A percentile compares a stretch with the other conserved stretches of the same genome.
These are phyloP conservation scores for Globisporangium orthogonon DNA, from an alignment of 352 stramenopile genomes.

Conservation along the genomic window DNA sequence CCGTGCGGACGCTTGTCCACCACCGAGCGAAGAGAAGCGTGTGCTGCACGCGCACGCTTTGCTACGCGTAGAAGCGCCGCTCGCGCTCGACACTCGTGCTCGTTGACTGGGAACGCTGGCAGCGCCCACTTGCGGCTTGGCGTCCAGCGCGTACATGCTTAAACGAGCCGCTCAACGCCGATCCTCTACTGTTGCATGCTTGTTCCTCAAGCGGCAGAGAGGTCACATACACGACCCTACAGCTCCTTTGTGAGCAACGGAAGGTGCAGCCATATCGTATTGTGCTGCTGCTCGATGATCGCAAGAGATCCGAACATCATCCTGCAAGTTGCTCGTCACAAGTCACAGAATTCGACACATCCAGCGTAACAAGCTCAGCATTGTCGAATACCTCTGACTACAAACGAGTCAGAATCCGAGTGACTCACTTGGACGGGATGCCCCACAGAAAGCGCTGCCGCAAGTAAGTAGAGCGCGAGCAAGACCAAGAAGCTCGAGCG, in stretches of 20 bases:
- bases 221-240: no score
- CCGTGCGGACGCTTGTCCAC: no score
- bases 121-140: not conserved
- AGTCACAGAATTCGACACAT: not conserved
- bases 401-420: not conserved
- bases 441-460: not conserved
- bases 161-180: not conserved
- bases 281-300: not conserved
- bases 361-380: not conserved
- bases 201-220: no score
- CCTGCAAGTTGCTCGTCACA: not conserved
- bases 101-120: not conserved
- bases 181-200: not conserved
- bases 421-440: not conserved
- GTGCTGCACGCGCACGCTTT: no score
- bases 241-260: no score
- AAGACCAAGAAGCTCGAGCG: slow-evolving; percentile 42
- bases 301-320: not conserved
- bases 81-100: not conserved
- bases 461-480: not conserved
- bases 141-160: not conserved
- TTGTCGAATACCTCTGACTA: not conserved
- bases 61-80: not conserved
- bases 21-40: no score
- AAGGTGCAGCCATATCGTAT: not conserved